Evolutionary conservation across 2,329 filamentous ascomycete species (phyloP), one percentile per base, ranked within the genome.

Genomic region (Gnomoniopsis smithogilvyi): DNA sequence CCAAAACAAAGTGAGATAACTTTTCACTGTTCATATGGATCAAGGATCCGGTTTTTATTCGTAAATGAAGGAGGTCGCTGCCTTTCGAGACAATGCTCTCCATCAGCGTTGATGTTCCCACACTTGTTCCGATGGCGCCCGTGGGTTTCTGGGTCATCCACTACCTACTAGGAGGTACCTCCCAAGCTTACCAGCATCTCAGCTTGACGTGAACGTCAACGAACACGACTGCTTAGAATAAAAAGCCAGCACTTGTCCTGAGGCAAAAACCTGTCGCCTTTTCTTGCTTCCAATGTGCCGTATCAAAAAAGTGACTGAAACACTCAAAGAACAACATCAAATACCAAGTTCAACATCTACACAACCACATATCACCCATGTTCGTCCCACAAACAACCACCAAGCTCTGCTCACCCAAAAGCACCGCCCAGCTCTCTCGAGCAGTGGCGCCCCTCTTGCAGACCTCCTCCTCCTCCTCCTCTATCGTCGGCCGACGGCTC

Each of bases 331-430:
- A 4, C 4, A 30, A 30, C 26, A 30, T 30, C 26, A 30, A 30
- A 4, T 30, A 4, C 26, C 26, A 30, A 30, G n/a, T 30, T 30
- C 8, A 8, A 30, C 8, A 30, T 30, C 8, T 36, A 15, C 22
- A 41, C 41, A 10, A 52, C n/a, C 49, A 38, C 19, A 41, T 19
- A 51, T 10, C 51, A 43, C 52, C 53, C 17, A 73, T 73, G 71
- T 65, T 71, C 34, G 66, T 68, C 30, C 57, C 67, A 49, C 60
- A 62, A 58, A 64, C 67, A 54, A 66, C 65, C 50, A 65, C 56
- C 53, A 68, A 56, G 53, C 59, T 69, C 57, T 69, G 66, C 61
- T 69, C 67, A 21, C 64, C 67, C 10, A 64, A 62, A 50, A 67
- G 69, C 45, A 67, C 64, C 34, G 63, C 64, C 51, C 65, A 67